phyloP scores from a whole-genome alignment of 2,329 filamentous ascomycete species.

The Rachicladosporium sp. region DNA sequence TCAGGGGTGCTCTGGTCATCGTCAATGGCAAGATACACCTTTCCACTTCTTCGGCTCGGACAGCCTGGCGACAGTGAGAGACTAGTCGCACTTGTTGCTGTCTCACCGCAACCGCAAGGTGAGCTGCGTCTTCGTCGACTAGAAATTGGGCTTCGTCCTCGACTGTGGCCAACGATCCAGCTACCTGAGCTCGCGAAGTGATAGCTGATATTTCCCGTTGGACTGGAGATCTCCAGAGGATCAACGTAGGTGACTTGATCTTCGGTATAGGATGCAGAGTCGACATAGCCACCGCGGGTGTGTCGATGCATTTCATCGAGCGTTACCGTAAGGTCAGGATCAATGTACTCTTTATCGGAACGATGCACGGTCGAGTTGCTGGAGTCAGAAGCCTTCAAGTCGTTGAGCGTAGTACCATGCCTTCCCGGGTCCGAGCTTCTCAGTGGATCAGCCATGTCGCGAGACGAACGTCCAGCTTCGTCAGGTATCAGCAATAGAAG shows the following conservation, averaged over 20 bases:
- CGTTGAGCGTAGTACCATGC: not conserved
- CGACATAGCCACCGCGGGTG: constrained; percentile 4
- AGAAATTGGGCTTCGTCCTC: constrained; percentile 23
- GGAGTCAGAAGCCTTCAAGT: constrained; percentile 18
- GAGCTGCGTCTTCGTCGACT: constrained; percentile 21
- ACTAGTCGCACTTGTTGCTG: constrained; percentile 15
- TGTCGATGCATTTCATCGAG: constrained; percentile 29
- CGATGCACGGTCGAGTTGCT: constrained; percentile 28
- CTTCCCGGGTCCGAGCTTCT: not conserved
- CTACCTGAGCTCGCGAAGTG: constrained; percentile 31
- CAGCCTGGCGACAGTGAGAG: constrained; percentile 10
- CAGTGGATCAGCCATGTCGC: not conserved
- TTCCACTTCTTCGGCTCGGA: constrained; percentile 1
- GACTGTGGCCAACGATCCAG: constrained; percentile 27
- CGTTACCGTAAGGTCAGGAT: constrained; percentile 32
- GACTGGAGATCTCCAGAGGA: constrained; percentile 23
- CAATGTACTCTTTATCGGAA: constrained; percentile 36
- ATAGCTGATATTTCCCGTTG: constrained; percentile 30
- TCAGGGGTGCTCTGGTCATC: not conserved
- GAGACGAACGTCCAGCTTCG: constrained; percentile 4
- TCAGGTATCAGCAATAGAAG: constrained; percentile 58
- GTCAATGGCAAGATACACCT: not conserved
- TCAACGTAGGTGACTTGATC: constrained; percentile 22
- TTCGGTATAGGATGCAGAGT: constrained; percentile 8
- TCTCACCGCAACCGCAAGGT: constrained; percentile 21